A percentile compares a stretch with the other conserved stretches of the same genome.
phyloP scores from a whole-genome alignment of 176 grass and related monocot genomes.

The Oryza meyeriana region DNA sequence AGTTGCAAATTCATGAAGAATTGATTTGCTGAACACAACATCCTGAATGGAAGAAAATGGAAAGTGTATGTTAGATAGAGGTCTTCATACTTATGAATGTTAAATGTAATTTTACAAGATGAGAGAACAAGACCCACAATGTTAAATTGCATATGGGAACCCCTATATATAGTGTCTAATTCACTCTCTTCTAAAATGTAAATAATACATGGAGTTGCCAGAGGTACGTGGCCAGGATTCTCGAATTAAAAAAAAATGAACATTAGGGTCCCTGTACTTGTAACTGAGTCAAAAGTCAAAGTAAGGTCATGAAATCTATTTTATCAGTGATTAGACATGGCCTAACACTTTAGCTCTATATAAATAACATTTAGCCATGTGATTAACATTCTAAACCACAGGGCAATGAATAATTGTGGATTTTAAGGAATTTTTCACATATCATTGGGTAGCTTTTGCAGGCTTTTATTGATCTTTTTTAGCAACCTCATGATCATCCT shows the following conservation, averaged over 20 bases:
- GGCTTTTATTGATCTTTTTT: background rate
- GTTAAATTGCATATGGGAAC: background rate
- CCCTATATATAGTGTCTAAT: background rate
- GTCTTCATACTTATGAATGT: background rate
- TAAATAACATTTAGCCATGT: background rate
- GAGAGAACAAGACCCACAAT: background rate
- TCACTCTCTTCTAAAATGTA: slow-evolving; percentile 8
- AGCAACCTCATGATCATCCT: background rate
- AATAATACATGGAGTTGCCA: background rate
- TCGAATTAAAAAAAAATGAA: background rate
- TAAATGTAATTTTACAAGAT: slow-evolving; percentile 12
- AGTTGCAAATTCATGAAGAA: slow-evolving; percentile 63
- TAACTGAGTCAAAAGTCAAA: background rate
- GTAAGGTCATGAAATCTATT: background rate
- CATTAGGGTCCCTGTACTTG: background rate
- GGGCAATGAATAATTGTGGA: background rate
- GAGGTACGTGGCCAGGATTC: background rate
- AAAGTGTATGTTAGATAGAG: background rate
- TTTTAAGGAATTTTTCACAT: background rate
- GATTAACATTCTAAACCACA: background rate
- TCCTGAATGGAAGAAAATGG: slow-evolving; percentile 31
- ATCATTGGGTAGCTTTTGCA: background rate
- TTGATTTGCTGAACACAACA: slow-evolving; percentile 52
- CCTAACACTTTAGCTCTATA: background rate
- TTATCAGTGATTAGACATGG: background rate